These are phyloP conservation scores for Boletus edulis DNA, from an alignment of 768 basidiomycete genomes.

Conservation along the genomic window DNA sequence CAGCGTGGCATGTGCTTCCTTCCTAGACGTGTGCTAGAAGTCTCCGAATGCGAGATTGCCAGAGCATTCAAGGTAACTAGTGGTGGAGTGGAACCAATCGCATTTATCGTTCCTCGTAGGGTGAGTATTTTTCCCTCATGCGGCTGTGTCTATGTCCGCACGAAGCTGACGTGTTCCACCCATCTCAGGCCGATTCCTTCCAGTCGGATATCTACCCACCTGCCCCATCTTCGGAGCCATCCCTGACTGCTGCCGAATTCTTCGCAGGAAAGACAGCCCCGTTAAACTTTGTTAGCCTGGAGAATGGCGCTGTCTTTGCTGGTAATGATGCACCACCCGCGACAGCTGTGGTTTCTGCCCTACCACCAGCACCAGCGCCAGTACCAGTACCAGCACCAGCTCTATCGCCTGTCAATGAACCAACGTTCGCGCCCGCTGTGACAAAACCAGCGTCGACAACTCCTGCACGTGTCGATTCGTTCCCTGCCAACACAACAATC, in stretches of 20 bases:
- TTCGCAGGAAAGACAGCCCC: constrained; percentile 79
- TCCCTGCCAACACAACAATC: constrained; percentile 1
- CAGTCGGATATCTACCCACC: constrained; percentile 97
- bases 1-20: constrained; percentile 98
- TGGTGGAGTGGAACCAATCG: constrained; percentile 79
- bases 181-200: constrained; percentile 81
- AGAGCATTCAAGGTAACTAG: constrained; percentile 87
- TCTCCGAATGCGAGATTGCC: constrained; percentile 92
- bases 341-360: constrained; percentile 29
- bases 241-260: constrained; percentile 81
- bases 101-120: constrained; percentile 93
- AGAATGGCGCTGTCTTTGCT: constrained; percentile 53
- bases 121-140: constrained; percentile 36
- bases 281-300: constrained; percentile 79
- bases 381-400: constrained; percentile 24
- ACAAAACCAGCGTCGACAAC: constrained; percentile 31
- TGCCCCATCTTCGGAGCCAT: constrained; percentile 77
- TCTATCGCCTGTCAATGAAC: constrained; percentile 26
- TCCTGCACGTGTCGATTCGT: constrained; percentile 13
- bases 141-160: not conserved
- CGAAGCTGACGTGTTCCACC: not conserved
- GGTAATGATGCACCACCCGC: constrained; percentile 25
- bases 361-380: constrained; percentile 17
- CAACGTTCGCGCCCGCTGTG: constrained; percentile 31
- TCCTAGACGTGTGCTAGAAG: constrained; percentile 85